Evolutionary conservation across 148 eudicot genomes (phyloP).

Genomic region (Rhododendron kiyosumense): DNA sequence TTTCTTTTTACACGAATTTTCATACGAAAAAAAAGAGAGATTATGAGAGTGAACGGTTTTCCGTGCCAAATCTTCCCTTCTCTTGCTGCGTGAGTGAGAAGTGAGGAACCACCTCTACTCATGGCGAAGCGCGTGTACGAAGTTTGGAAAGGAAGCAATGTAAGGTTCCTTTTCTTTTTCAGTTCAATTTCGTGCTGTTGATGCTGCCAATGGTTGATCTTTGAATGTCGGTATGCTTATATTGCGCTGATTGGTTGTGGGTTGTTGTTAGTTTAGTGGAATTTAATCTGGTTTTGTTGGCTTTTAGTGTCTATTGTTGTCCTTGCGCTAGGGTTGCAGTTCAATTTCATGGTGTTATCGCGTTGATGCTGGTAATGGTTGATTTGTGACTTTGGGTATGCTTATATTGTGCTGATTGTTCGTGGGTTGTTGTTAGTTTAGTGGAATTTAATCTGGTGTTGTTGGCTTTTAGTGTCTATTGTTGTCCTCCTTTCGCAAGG

Average conservation of each 20-base stretch:
- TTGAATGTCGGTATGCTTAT: neutral
- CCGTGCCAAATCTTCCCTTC: slow-evolving; percentile 23
- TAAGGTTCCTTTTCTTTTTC: slow-evolving; percentile 14
- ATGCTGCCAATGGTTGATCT: neutral
- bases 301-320: neutral
- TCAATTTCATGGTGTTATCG: neutral
- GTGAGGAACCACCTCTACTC: neutral
- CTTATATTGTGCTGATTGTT: neutral
- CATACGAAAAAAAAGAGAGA: neutral
- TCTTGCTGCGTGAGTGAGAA: slow-evolving; percentile 1
- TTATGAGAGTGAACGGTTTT: slow-evolving; percentile 18
- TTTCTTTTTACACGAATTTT: slow-evolving; percentile 28
- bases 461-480: slow-evolving; percentile 7
- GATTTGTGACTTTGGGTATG: neutral
- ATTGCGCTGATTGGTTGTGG: neutral
- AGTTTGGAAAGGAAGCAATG: slow-evolving; percentile 57
- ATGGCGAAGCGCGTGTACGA: slow-evolving; percentile 30
- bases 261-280: neutral
- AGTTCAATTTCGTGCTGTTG: neutral
- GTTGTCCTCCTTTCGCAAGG: neutral
- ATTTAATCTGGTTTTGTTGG: slow-evolving; percentile 7
- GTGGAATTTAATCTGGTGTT: slow-evolving; percentile 1
- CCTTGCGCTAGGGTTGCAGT: neutral
- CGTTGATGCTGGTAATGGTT: neutral
- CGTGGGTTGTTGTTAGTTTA: neutral